Evolutionary conservation across 352 stramenopile species (phyloP).

Genomic region (Thalassiosira allenii): DNA sequence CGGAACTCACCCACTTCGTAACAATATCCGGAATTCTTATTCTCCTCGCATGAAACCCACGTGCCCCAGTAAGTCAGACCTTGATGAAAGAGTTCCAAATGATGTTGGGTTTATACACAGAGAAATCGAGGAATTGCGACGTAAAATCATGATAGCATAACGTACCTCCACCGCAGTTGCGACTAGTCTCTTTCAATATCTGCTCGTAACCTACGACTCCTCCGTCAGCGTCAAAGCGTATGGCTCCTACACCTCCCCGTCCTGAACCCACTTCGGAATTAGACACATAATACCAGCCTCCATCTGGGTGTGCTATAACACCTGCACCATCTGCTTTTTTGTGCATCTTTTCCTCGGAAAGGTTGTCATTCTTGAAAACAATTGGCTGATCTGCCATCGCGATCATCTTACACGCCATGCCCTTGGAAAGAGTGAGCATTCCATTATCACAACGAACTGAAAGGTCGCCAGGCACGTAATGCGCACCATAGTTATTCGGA

Average conservation of each 20-base stretch:
- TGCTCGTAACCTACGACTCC: slow-evolving; percentile 21
- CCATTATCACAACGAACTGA: slow-evolving; percentile 6
- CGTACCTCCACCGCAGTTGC: slow-evolving; percentile 15
- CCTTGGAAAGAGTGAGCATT: slow-evolving; percentile 11
- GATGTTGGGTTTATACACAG: too few species aligned
- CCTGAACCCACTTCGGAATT: slow-evolving; percentile 17
- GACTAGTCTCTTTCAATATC: neutral
- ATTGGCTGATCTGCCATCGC: neutral
- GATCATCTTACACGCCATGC: slow-evolving; percentile 22
- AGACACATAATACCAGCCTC: slow-evolving; percentile 22
- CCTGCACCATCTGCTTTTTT: slow-evolving; percentile 51
- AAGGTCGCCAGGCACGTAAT: neutral
- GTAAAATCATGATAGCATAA: neutral
- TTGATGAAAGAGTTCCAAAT: slow-evolving; percentile 11
- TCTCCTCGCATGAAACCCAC: slow-evolving; percentile 55
- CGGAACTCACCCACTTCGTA: slow-evolving; percentile 55
- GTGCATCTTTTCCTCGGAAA: too few species aligned
- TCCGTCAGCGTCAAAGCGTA: slow-evolving; percentile 24
- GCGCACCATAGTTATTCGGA: neutral
- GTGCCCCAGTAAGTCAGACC: slow-evolving; percentile 38
- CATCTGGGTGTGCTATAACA: slow-evolving; percentile 26
- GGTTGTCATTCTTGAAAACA: too few species aligned
- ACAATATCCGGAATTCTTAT: slow-evolving; percentile 2
- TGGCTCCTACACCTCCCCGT: slow-evolving; percentile 15
- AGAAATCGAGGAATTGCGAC: neutral